Evolutionary conservation across 441 rosid genomes (phyloP).

Genomic region (Populus trichocarpa): DNA sequence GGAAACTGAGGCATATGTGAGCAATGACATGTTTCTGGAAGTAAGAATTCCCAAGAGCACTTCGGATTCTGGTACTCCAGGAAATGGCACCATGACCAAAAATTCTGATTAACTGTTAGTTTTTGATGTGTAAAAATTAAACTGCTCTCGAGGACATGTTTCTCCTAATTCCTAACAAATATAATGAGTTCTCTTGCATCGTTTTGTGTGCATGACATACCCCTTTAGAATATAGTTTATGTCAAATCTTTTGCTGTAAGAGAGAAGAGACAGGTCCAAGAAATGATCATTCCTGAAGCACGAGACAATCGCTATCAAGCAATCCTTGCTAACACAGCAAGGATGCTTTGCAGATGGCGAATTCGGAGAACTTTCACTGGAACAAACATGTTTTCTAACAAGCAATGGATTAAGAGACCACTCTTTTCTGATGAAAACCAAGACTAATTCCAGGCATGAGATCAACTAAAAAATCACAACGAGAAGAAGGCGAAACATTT

Average conservation of each 20-base stretch:
- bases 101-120: conserved; percentile 22
- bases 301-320: background rate
- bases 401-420: background rate
- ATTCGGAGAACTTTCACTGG: background rate
- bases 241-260: background rate
- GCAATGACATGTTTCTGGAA: conserved; percentile 46
- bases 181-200: background rate
- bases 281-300: background rate
- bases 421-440: background rate
- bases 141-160: background rate
- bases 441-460: background rate
- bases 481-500: background rate
- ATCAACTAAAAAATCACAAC: background rate
- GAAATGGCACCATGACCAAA: background rate
- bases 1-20: conserved; percentile 44
- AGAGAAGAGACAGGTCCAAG: background rate
- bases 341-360: background rate
- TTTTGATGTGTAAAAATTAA: background rate
- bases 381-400: background rate
- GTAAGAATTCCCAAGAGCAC: conserved; percentile 52
- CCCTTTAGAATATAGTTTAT: background rate
- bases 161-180: background rate
- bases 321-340: background rate
- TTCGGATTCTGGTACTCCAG: conserved; percentile 10
- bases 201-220: background rate